These are phyloP conservation scores for Polytolypa hystricis DNA, from an alignment of 2,329 filamentous ascomycete species.

Conservation along the genomic window DNA sequence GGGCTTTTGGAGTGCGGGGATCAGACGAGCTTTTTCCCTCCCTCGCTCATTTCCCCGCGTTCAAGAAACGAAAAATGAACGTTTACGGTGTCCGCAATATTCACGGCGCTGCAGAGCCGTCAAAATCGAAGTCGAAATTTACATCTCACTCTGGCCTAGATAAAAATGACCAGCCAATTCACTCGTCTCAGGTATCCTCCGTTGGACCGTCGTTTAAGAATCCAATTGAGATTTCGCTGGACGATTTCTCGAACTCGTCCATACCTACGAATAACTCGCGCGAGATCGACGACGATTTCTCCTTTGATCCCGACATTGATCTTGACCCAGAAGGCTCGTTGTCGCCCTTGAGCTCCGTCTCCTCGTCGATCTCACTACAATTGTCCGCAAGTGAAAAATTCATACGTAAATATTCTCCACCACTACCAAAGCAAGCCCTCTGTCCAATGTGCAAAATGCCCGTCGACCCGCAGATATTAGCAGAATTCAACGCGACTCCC, in stretches of 20 bases:
- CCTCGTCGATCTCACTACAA: slow-evolving; percentile 13
- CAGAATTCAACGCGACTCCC: slow-evolving; percentile 31
- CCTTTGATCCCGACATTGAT: slow-evolving; percentile 14
- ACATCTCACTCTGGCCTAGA: slow-evolving; percentile 2
- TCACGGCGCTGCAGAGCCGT: background rate
- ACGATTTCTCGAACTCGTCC: slow-evolving; percentile 20
- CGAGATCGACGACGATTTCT: slow-evolving; percentile 8
- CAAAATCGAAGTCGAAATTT: background rate
- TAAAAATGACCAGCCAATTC: slow-evolving; percentile 3
- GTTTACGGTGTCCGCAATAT: slow-evolving; percentile 1
- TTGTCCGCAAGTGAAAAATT: slow-evolving; percentile 11
- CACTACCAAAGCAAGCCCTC: slow-evolving; percentile 18
- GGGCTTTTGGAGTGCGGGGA: background rate
- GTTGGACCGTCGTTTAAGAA: slow-evolving; percentile 16
- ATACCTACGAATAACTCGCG: slow-evolving; percentile 15
- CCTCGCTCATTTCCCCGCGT: background rate
- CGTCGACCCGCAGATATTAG: slow-evolving; percentile 47
- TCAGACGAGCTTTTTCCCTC: background rate
- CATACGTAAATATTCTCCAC: slow-evolving; percentile 8
- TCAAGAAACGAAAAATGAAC: background rate
- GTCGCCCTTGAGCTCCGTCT: slow-evolving; percentile 22
- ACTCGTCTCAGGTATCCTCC: slow-evolving; percentile 6
- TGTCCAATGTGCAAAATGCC: slow-evolving; percentile 59
- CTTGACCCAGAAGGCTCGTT: slow-evolving; percentile 15
- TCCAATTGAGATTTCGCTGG: slow-evolving; percentile 15